These are phyloP conservation scores for Wickerhamomyces subpelliculosus DNA, from an alignment of 805 yeast species.

Conservation along the genomic window DNA sequence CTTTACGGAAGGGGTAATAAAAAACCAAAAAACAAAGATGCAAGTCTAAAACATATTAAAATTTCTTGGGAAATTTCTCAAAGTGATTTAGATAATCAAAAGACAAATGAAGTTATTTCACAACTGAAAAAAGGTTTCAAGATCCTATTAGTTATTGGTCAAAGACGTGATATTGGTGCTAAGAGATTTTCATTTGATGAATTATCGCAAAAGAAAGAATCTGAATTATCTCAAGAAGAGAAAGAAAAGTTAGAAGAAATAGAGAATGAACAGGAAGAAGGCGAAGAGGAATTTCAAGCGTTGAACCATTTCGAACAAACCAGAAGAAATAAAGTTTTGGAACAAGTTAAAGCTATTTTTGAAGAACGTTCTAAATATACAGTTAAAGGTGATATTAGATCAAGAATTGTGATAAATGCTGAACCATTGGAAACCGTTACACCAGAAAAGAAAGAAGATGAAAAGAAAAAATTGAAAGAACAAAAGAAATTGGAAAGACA, in stretches of 20 bases:
- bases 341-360: conserved; percentile 21
- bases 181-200: not conserved
- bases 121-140: conserved; percentile 38
- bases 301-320: conserved; percentile 24
- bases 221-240: conserved; percentile 5
- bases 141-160: conserved; percentile 35
- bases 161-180: conserved; percentile 24
- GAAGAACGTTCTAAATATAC: conserved; percentile 20
- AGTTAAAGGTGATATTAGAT: conserved; percentile 23
- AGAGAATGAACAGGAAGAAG: conserved; percentile 2
- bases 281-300: conserved; percentile 5
- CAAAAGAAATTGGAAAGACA: conserved; percentile 17
- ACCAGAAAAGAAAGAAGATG: conserved; percentile 6
- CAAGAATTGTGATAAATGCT: conserved; percentile 24
- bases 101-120: conserved; percentile 39
- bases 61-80: conserved; percentile 52
- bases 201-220: conserved; percentile 4
- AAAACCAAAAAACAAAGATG: conserved; percentile 20
- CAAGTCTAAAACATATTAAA: conserved; percentile 38
- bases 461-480: conserved; percentile 9
- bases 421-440: conserved; percentile 14
- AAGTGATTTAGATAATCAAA: conserved; percentile 46
- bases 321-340: conserved; percentile 27
- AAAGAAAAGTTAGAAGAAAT: conserved; percentile 12
- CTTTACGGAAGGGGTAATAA: conserved; percentile 20